These are phyloP conservation scores for Athelia sp. DNA, from an alignment of 1,284 basidiomycete genomes.

Conservation along the genomic window DNA sequence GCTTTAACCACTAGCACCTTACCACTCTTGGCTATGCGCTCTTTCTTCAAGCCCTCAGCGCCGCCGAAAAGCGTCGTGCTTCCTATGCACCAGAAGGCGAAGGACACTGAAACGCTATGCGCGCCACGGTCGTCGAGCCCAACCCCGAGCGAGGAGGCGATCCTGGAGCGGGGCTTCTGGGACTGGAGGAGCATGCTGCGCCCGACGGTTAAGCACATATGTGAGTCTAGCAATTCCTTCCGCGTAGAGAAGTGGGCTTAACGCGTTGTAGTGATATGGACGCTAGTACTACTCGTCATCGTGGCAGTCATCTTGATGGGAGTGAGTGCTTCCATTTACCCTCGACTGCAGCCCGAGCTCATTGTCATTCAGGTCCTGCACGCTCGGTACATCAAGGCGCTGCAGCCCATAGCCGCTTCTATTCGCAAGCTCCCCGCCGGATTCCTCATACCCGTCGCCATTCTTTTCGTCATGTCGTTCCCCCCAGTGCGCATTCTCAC, in stretches of 20 bases:
- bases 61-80: no score
- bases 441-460: conserved; percentile 44
- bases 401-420: conserved; percentile 49
- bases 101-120: conserved; percentile 1
- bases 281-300: conserved; percentile 29
- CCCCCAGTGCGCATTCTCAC: conserved; percentile 24
- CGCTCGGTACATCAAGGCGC: conserved; percentile 51
- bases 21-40: no score
- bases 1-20: no score
- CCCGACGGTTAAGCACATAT: conserved; percentile 45
- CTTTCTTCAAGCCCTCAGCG: no score
- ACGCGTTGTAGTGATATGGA: neutral
- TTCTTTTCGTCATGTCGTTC: conserved; percentile 31
- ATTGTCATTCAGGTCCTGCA: conserved; percentile 52
- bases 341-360: conserved; percentile 13
- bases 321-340: no score
- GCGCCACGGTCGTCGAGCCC: conserved; percentile 35
- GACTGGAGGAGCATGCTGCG: conserved; percentile 37
- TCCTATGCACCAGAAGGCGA: no score
- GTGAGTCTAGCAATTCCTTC: conserved; percentile 43
- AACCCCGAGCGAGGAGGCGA: conserved; percentile 32
- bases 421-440: conserved; percentile 36
- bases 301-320: conserved; percentile 18
- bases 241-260: neutral
- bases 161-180: conserved; percentile 31